These are phyloP conservation scores for Aegilops speltoides DNA, from an alignment of 176 grass and related monocot species.

Conservation along the genomic window DNA sequence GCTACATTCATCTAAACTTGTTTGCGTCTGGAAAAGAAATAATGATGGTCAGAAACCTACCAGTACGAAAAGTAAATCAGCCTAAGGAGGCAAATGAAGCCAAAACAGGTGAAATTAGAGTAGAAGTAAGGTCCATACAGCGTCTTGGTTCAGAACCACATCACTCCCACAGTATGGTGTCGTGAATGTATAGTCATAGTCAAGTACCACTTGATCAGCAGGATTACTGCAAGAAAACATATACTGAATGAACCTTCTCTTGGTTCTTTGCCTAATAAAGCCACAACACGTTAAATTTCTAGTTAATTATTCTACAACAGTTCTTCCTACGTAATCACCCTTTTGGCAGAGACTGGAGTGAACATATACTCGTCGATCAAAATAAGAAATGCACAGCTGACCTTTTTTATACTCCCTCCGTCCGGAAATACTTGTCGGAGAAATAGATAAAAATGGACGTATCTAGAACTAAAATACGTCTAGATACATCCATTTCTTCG, in stretches of 20 bases:
- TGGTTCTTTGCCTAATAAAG: not conserved
- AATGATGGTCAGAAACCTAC: not conserved
- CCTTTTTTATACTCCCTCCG: not conserved
- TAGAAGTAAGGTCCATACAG: slow-evolving; percentile 30
- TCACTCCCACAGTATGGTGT: slow-evolving; percentile 86
- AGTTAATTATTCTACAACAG: not conserved
- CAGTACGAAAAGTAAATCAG: not conserved
- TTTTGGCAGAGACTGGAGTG: not conserved
- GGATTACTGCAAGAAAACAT: slow-evolving; percentile 72
- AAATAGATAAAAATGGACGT: too few species aligned
- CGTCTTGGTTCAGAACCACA: slow-evolving; percentile 21
- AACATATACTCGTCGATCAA: not conserved
- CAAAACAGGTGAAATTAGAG: not conserved
- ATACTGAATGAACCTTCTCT: not conserved
- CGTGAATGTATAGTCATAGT: slow-evolving; percentile 96
- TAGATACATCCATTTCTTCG: too few species aligned
- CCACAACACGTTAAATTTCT: not conserved
- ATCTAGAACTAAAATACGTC: too few species aligned
- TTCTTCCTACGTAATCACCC: not conserved
- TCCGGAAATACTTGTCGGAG: too few species aligned
- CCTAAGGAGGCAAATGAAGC: not conserved
- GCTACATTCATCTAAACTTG: slow-evolving; percentile 47
- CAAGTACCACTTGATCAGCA: slow-evolving; percentile 87
- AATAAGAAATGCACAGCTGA: not conserved
- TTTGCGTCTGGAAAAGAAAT: slow-evolving; percentile 40